A percentile compares a stretch with the other conserved stretches of the same genome.
Evolutionary conservation across 202 grass and related monocot species (phyloP).

Genomic region (Bolboschoenoplectus hybrid): DNA sequence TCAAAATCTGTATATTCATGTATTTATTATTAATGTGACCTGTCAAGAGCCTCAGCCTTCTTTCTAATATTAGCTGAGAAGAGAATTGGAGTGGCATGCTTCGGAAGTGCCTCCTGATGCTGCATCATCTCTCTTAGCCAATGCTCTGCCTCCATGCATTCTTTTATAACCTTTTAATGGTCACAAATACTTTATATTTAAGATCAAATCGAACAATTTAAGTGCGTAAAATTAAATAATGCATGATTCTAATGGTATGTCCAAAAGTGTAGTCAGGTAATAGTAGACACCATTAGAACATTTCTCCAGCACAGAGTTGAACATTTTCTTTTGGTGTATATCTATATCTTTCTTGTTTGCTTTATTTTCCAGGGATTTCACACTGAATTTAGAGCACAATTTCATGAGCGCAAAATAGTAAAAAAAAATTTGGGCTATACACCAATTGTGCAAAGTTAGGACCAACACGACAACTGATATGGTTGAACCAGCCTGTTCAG

Average conservation of each 20-base stretch:
- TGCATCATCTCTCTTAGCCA: slow-evolving; percentile 72
- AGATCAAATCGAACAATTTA: slow-evolving; percentile 23
- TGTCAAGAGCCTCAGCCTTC: slow-evolving; percentile 72
- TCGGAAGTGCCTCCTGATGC: slow-evolving; percentile 74
- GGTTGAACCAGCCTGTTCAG: background rate
- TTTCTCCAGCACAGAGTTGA: background rate
- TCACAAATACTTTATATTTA: slow-evolving; percentile 10
- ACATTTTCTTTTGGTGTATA: background rate
- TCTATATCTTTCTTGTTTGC: background rate
- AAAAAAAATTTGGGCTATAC: background rate
- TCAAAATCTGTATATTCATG: background rate
- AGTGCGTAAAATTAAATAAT: background rate
- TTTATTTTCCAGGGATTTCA: background rate
- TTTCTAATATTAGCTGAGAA: slow-evolving; percentile 59
- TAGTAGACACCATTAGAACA: background rate
- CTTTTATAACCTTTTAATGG: slow-evolving; percentile 59
- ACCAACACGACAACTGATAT: too few species aligned
- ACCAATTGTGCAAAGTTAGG: background rate
- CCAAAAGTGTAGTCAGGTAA: background rate
- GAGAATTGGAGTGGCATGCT: slow-evolving; percentile 60
- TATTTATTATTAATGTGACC: slow-evolving; percentile 46
- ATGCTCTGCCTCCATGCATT: slow-evolving; percentile 57
- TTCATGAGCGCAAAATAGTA: background rate
- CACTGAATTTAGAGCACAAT: background rate
- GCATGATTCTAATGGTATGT: background rate